Evolutionary conservation across 305 asterid species (phyloP).

Genomic region (Solanum hybrid): DNA sequence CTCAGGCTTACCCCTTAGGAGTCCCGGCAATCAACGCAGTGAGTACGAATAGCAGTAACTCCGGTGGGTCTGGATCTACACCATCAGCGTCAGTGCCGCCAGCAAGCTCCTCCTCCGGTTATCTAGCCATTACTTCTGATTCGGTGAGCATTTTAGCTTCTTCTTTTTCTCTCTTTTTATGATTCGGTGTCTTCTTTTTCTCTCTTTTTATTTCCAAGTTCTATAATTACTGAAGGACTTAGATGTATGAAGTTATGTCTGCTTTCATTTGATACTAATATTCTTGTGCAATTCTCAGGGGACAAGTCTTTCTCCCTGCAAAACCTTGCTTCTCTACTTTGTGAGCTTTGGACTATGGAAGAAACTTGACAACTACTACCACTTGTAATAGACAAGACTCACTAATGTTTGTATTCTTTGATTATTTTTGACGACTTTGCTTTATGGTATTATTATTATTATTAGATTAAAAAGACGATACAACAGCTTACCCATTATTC

Average conservation of each 20-base stretch:
- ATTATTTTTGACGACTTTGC: not conserved
- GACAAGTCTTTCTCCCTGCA: not conserved
- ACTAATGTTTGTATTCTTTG: not conserved
- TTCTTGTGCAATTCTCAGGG: not conserved
- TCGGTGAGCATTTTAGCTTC: slow-evolving; percentile 32
- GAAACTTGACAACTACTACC: not conserved
- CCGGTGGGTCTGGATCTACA: slow-evolving; percentile 1
- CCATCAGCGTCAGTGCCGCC: slow-evolving; percentile 24
- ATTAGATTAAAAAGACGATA: not conserved
- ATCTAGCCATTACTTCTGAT: slow-evolving; percentile 51
- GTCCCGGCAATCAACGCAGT: slow-evolving; percentile 26
- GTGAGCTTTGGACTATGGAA: not conserved
- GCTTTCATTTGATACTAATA: not conserved
- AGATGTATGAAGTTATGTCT: not conserved
- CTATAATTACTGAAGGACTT: not conserved
- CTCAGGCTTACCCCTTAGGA: slow-evolving; percentile 55
- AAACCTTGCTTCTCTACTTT: not conserved
- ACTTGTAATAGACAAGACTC: not conserved
- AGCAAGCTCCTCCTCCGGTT: slow-evolving; percentile 44
- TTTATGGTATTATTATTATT: not conserved
- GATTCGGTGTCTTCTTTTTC: slow-evolving; percentile 25
- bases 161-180: not conserved
- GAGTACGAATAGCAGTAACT: slow-evolving; percentile 12
- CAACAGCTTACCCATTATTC: not conserved
- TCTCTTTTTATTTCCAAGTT: not conserved